Evolutionary conservation across 2,329 filamentous ascomycete genomes (phyloP), one percentile per base, ranked within the genome.

Genomic region (Penicillium sp.): DNA sequence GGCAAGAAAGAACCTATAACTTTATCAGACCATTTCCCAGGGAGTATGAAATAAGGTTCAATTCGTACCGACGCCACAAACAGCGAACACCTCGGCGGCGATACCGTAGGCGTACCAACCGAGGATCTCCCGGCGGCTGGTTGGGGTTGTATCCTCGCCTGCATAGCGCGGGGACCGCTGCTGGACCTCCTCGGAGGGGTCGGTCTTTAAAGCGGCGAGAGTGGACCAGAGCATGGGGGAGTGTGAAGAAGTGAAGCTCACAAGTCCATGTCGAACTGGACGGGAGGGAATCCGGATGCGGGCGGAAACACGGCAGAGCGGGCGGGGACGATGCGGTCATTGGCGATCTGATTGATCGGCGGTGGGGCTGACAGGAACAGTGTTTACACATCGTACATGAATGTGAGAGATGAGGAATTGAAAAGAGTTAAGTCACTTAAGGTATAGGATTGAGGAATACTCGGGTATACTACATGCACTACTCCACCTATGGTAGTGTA

Each of bases 81-180:
- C 89, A 15, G 95, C 90, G 70, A 96, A 97, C 44, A 94, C 91
- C 75, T 97, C 92, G 20, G 91, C 90, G n/a, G 92, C 92, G 75
- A 95, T 96, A 20, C 88, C 89, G 72, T 97, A 96, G 67, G 87
- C 86, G 72, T 96, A 97, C 89, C 93, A 97, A 63, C 91, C 92
- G 34, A 84, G 78, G 52, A 96, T 82, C 80, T 97, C 92, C 68
- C 88, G 90, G 58, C 74, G 75, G 68, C 87, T 93, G 7, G 92
- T 96, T 51, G 88, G 82, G 17, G 90, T 83, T n/a, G 85, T 89
- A 71, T 97, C 92, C 69, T 96, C 90, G 59, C 89, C 90, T 7
- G 79, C 78, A 71, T 95, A 96, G 48, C 83, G 80, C 51, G 83
- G 76, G 18, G 67, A 59, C 36, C 69, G 66, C 33, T 63, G 61